Percentiles rank a stretch among this genome's conserved stretches.
Evolutionary conservation across 2,329 filamentous ascomycete genomes (phyloP).

Genomic region (Rhexocercosporidium sp.): DNA sequence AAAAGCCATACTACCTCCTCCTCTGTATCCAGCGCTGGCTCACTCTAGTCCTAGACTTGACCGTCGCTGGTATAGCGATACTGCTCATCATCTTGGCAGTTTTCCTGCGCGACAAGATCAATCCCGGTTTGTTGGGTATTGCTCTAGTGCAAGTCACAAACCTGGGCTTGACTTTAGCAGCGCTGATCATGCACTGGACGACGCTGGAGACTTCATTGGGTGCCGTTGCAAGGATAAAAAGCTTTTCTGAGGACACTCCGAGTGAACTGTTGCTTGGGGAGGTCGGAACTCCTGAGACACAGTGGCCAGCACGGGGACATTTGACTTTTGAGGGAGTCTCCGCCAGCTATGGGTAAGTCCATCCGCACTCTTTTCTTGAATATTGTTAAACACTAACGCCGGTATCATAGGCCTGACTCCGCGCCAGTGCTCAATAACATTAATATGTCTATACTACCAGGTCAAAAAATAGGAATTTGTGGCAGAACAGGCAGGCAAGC

Average conservation of each 20-base stretch:
- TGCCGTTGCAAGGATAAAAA: slow-evolving; percentile 58
- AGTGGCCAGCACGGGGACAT: slow-evolving; percentile 43
- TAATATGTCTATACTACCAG: slow-evolving; percentile 35
- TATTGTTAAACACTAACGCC: slow-evolving; percentile 8
- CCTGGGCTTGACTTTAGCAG: slow-evolving; percentile 44
- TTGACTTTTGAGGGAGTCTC: slow-evolving; percentile 42
- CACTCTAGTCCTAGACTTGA: slow-evolving; percentile 45
- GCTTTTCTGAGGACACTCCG: slow-evolving; percentile 52
- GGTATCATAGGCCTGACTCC: slow-evolving; percentile 11
- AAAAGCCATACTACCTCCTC: slow-evolving; percentile 62
- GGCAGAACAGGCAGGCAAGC: slow-evolving; percentile 45
- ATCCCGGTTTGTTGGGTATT: slow-evolving; percentile 16
- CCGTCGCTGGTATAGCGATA: slow-evolving; percentile 35
- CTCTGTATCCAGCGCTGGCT: slow-evolving; percentile 63
- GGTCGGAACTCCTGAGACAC: slow-evolving; percentile 5
- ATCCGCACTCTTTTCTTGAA: neutral
- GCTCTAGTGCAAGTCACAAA: slow-evolving; percentile 50
- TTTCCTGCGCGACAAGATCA: slow-evolving; percentile 1
- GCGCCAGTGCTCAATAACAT: slow-evolving; percentile 22
- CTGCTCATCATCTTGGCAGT: slow-evolving; percentile 41
- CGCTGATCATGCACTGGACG: slow-evolving; percentile 55
- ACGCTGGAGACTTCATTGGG: slow-evolving; percentile 62
- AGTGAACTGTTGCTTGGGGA: slow-evolving; percentile 42
- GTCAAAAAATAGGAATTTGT: slow-evolving; percentile 56
- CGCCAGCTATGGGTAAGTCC: slow-evolving; percentile 34